Conservation (phyloP, 805 yeast species). For the Starmerella bombi region DNA sequence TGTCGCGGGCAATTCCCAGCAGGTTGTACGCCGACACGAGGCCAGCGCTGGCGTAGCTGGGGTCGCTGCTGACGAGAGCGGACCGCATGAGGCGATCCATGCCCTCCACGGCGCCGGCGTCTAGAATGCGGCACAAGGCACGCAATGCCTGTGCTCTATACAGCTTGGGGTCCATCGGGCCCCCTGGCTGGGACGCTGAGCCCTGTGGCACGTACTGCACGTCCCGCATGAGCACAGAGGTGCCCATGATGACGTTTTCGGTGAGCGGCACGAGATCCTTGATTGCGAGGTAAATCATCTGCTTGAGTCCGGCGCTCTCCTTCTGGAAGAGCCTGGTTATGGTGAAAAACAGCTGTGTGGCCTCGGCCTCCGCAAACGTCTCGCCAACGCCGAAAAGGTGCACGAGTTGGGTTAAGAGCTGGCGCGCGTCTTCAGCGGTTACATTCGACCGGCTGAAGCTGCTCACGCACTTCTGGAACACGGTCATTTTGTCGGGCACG, state of each 20-base stretch:
- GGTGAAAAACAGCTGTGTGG: constrained; percentile 84
- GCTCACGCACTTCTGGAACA: constrained; percentile 86
- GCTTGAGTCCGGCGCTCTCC: constrained; percentile 73
- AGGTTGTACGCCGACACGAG: constrained; percentile 81
- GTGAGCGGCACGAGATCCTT: constrained; percentile 78
- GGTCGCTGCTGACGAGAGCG: constrained; percentile 82
- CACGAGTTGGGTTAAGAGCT: constrained; percentile 65
- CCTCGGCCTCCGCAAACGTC: constrained; percentile 72
- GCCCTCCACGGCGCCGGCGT: constrained; percentile 71
- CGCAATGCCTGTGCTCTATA: constrained; percentile 93
- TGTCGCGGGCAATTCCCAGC: constrained; percentile 78
- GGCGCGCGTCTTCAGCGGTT: constrained; percentile 75
- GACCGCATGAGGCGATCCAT: constrained; percentile 86
- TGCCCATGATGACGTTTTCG: constrained; percentile 91
- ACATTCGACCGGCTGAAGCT: constrained; percentile 87
- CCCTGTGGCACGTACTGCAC: constrained; percentile 56
- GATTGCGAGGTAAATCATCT: constrained; percentile 83
- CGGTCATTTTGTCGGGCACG: constrained; percentile 89
- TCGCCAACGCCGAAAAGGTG: constrained; percentile 78
- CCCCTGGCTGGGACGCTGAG: constrained; percentile 2
- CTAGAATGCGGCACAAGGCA: constrained; percentile 78
- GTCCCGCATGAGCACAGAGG: constrained; percentile 96
- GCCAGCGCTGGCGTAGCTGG: constrained; percentile 86
- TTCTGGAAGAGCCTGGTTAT: constrained; percentile 92
- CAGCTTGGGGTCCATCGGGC: constrained; percentile 37